These are phyloP conservation scores for Nannizzia gypsea DNA, from an alignment of 2,329 filamentous ascomycete genomes.

Conservation along the genomic window DNA sequence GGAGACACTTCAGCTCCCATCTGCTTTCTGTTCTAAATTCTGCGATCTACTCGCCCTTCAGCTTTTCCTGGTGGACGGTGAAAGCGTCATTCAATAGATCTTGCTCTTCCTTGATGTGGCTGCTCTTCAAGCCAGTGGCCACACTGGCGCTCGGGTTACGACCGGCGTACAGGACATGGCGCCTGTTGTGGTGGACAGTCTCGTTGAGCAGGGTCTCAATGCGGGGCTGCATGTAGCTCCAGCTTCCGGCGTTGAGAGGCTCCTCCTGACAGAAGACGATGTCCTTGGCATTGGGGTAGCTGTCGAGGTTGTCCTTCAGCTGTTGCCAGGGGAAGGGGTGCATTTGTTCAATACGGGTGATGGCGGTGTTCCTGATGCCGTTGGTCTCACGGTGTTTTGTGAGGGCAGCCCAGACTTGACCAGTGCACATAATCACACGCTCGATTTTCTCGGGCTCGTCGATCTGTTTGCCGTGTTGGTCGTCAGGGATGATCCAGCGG, in stretches of 20 bases:
- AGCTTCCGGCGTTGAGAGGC: conserved; percentile 90
- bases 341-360: conserved; percentile 93
- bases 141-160: conserved; percentile 87
- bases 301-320: conserved; percentile 90
- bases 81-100: conserved; percentile 61
- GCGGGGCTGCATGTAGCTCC: conserved; percentile 93
- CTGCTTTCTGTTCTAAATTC: background rate
- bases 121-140: conserved; percentile 79
- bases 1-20: conserved; percentile 4
- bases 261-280: conserved; percentile 98
- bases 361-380: conserved; percentile 77
- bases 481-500: conserved; percentile 89
- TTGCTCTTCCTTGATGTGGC: conserved; percentile 85
- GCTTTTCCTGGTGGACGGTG: conserved; percentile 50
- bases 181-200: conserved; percentile 81
- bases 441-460: conserved; percentile 76
- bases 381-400: conserved; percentile 83
- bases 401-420: conserved; percentile 85
- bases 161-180: conserved; percentile 93
- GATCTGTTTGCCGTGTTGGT: conserved; percentile 68
- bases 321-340: conserved; percentile 99
- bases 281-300: conserved; percentile 92
- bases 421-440: conserved; percentile 85
- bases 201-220: conserved; percentile 93
- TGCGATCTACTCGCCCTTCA: conserved; percentile 49